Conservation (phyloP, 345 rosid species). For the Hibiscus mutabilis region DNA sequence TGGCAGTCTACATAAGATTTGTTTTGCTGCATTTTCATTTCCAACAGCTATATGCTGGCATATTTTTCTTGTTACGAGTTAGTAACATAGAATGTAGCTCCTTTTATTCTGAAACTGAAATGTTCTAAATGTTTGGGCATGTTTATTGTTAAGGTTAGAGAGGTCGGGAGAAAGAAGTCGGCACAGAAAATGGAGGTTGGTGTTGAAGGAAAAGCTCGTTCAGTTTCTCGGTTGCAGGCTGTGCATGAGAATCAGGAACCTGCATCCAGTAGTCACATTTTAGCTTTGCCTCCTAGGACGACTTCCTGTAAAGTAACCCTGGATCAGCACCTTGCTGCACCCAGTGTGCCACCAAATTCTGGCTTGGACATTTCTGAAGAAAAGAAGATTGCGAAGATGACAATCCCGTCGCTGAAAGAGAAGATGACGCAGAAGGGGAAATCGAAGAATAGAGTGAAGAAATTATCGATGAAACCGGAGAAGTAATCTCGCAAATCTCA, state of each 20-base stretch:
- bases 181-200: not conserved
- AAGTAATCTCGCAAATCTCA: too few species aligned
- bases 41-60: not conserved
- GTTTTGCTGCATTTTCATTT: not conserved
- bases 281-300: conserved; percentile 4
- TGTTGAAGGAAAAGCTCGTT: conserved; percentile 14
- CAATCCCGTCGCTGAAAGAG: too few species aligned
- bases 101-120: not conserved
- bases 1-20: not conserved
- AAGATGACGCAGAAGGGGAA: too few species aligned
- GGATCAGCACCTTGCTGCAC: conserved; percentile 11
- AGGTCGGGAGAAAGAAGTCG: conserved; percentile 16
- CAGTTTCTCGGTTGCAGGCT: conserved; percentile 7
- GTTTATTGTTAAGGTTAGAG: conserved; percentile 15
- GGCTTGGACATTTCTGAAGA: conserved; percentile 9
- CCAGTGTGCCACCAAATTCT: conserved; percentile 7
- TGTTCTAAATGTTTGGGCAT: not conserved
- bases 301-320: not conserved
- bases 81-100: too few species aligned
- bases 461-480: too few species aligned
- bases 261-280: conserved; percentile 2
- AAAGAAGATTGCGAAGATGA: conserved; percentile 17
- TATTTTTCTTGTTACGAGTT: not conserved
- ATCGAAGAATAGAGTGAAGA: too few species aligned
- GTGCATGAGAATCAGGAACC: conserved; percentile 10